Evolutionary conservation across 2,329 filamentous ascomycete genomes (phyloP).

Genomic region (Cladophialophora bantiana): DNA sequence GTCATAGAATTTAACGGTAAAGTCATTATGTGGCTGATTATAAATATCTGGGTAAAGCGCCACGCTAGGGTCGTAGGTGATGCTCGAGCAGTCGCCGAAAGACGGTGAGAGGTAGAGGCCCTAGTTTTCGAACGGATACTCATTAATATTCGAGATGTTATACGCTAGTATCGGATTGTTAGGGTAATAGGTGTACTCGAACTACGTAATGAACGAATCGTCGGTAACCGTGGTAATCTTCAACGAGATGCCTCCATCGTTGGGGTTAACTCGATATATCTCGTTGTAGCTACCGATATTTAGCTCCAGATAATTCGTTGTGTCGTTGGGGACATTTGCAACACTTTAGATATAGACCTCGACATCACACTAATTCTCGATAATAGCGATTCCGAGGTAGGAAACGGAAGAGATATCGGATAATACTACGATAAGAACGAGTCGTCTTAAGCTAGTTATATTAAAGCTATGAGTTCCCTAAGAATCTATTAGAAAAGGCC

Average conservation of each 20-base stretch:
- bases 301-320: constrained; percentile 18
- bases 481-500: background rate
- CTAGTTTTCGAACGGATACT: constrained; percentile 17
- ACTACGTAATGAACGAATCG: constrained; percentile 14
- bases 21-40: constrained; percentile 1
- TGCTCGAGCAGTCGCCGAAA: constrained; percentile 3
- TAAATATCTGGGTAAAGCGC: background rate
- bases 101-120: constrained; percentile 20
- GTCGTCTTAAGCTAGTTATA: background rate
- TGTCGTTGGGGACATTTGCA: constrained; percentile 18
- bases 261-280: constrained; percentile 16
- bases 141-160: constrained; percentile 23
- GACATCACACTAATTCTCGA: constrained; percentile 21
- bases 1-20: background rate
- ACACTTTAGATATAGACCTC: constrained; percentile 25
- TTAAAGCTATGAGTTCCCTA: background rate
- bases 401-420: constrained; percentile 14
- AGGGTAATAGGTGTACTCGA: constrained; percentile 22
- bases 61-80: constrained; percentile 3
- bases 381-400: constrained; percentile 18
- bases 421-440: constrained; percentile 5
- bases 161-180: constrained; percentile 6
- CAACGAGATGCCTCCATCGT: constrained; percentile 20
- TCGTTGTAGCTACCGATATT: constrained; percentile 15
- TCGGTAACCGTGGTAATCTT: constrained; percentile 14